Percentiles rank a stretch among this genome's conserved stretches.
Conservation (phyloP, 2,329 filamentous ascomycete species). For the Fusarium graminum region DNA sequence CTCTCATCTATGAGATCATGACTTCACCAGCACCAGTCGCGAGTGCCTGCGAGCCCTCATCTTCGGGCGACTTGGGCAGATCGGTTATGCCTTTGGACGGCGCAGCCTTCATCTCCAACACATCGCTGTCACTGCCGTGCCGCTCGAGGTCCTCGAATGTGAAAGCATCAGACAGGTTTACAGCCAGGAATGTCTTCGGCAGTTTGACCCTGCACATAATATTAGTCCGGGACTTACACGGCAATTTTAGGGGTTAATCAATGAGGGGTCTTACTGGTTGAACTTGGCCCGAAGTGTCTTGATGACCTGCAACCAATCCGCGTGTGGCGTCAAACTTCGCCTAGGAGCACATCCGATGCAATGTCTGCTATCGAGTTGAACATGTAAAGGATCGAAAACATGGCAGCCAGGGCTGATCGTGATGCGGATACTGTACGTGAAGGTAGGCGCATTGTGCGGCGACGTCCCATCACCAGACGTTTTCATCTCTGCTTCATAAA, state of each 20-base stretch:
- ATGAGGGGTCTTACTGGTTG: conserved; percentile 76
- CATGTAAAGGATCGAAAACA: conserved; percentile 94
- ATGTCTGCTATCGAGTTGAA: conserved; percentile 95
- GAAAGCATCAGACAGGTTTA: conserved; percentile 74
- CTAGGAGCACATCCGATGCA: conserved; percentile 95
- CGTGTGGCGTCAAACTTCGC: conserved; percentile 88
- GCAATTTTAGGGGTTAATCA: neutral
- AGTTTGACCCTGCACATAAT: conserved; percentile 67
- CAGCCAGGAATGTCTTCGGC: conserved; percentile 74
- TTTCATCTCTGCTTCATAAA: conserved; percentile 93
- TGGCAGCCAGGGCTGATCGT: conserved; percentile 96
- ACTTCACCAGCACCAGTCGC: conserved; percentile 44
- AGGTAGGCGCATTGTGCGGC: conserved; percentile 72
- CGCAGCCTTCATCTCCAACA: conserved; percentile 62
- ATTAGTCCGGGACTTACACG: conserved; percentile 36
- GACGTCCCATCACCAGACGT: conserved; percentile 55
- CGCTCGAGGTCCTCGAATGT: conserved; percentile 69
- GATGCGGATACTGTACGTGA: conserved; percentile 96
- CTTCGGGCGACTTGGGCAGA: conserved; percentile 25
- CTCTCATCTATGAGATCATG: conserved; percentile 41
- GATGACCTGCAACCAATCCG: conserved; percentile 97
- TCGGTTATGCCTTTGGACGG: conserved; percentile 50
- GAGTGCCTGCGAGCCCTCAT: conserved; percentile 23
- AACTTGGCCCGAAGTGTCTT: conserved; percentile 96
- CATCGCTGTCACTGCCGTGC: conserved; percentile 61